Evolutionary conservation across 805 yeast species (phyloP).

Genomic region (Grigorovia humatica): DNA sequence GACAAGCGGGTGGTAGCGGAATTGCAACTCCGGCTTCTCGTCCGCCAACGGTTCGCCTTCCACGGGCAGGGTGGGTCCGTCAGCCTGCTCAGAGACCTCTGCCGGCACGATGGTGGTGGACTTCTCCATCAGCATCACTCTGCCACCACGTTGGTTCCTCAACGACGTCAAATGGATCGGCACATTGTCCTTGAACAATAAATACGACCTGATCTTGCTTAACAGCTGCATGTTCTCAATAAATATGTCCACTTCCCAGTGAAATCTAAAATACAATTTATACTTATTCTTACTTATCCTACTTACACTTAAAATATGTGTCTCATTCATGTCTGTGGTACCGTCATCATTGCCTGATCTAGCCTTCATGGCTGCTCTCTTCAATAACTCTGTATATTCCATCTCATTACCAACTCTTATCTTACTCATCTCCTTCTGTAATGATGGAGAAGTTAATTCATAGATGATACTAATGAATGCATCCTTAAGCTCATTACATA

Average conservation of each 20-base stretch:
- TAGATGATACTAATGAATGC: constrained; percentile 21
- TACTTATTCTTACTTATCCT: constrained; percentile 19
- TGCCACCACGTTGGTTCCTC: constrained; percentile 5
- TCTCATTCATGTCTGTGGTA: neutral
- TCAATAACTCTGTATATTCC: constrained; percentile 9
- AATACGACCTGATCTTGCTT: constrained; percentile 15
- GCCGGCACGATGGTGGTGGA: neutral
- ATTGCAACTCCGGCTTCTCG: constrained; percentile 16
- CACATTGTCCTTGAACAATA: constrained; percentile 10
- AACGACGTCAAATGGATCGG: constrained; percentile 4
- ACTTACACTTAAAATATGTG: constrained; percentile 17
- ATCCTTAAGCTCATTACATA: constrained; percentile 20
- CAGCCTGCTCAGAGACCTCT: too few relatives aligned
- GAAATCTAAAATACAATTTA: constrained; percentile 17
- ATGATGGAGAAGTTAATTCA: constrained; percentile 19
- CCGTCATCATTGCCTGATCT: neutral
- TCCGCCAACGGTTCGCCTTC: too few relatives aligned
- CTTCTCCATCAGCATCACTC: constrained; percentile 1
- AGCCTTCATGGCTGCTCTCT: constrained; percentile 5
- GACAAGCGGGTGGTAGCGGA: constrained; percentile 15
- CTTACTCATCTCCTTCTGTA: constrained; percentile 15
- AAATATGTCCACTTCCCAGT: constrained; percentile 26
- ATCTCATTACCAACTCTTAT: constrained; percentile 18
- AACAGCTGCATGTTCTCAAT: constrained; percentile 19
- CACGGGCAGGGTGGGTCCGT: too few relatives aligned